Base-by-base conservation (phyloP, 129 eudicot species). In the Mikania micrantha region DNA sequence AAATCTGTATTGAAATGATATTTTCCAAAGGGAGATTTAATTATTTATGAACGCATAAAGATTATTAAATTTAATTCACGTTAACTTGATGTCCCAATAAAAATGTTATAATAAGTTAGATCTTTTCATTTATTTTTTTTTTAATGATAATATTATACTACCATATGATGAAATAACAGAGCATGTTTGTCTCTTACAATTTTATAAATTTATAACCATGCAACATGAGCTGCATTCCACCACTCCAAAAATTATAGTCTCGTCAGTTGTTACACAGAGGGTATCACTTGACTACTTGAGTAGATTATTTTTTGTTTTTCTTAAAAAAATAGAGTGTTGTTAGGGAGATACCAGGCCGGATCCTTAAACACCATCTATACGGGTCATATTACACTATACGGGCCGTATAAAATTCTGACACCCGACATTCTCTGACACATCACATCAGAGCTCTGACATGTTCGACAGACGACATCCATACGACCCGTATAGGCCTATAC, bases 211-310 rank as follows among this genome's bases (percentile, higher is more conserved):
- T 4, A 9, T 9, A 20, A n/a, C n/a, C n/a, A n/a, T n/a, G n/a
- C n/a, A n/a, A n/a, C 25, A 56, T 70, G 66, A 40, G 75, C 58
- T 58, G 75, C 67, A 19, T 70, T 70, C 75, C 66, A 70, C 66
- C 75, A 58, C 48, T 54, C 42, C 70, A n/a, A 24, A 21, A 22
- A 25, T 29, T 29, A 54, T 66, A 57, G 67, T 70, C 58, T 58
- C 16, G 35, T 60, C 75, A 70, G n/a, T 20, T 19, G 7, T 25
- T 21, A n/a, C n/a, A n/a, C n/a, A n/a, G n/a, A n/a, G n/a, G n/a
- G n/a, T n/a, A n/a, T n/a, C n/a, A n/a, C n/a, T n/a, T n/a, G 41
- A 31, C 32, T 67, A 70, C 58, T 42, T 70, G 75, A 39, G 29
- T 25, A 3, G 42, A 35, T 40, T 58, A 40, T 10, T n/a, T 22